Conservation (phyloP, 176 grass and related monocot genomes). For the Poa pratensis region DNA sequence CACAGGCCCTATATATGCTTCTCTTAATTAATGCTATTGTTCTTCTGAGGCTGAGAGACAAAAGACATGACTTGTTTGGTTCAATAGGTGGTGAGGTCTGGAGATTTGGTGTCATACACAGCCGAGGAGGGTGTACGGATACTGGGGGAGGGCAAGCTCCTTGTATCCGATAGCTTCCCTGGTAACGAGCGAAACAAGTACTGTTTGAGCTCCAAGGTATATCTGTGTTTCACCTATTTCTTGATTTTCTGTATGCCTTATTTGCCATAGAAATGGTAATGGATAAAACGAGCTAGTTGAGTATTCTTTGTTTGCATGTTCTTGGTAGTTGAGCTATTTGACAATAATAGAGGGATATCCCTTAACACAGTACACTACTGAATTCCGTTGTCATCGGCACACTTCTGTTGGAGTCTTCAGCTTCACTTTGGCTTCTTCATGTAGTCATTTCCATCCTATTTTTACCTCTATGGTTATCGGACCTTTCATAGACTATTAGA, state of each 20-base stretch:
- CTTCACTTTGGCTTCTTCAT: neutral
- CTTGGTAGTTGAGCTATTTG: neutral
- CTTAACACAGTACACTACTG: neutral
- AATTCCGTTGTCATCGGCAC: slow-evolving; percentile 15
- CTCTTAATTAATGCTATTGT: neutral
- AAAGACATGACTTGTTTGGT: slow-evolving; percentile 9
- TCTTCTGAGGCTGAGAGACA: slow-evolving; percentile 18
- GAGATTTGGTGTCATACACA: slow-evolving; percentile 91
- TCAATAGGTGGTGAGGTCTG: slow-evolving; percentile 84
- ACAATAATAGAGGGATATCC: neutral
- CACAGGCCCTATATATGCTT: neutral
- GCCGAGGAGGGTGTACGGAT: slow-evolving; percentile 95
- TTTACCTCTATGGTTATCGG: neutral
- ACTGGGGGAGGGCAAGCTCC: slow-evolving; percentile 86
- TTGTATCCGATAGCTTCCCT: slow-evolving; percentile 95
- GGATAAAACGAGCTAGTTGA: neutral
- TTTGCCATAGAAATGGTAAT: neutral
- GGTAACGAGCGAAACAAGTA: slow-evolving; percentile 98
- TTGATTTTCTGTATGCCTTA: neutral
- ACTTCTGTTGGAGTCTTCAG: neutral
- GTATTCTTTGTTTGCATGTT: neutral
- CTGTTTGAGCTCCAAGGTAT: slow-evolving; percentile 95
- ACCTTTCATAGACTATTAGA: neutral
- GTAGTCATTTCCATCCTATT: neutral
- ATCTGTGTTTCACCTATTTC: neutral